phyloP scores from a whole-genome alignment of 345 rosid genomes.

The Excoecaria agallocha region DNA sequence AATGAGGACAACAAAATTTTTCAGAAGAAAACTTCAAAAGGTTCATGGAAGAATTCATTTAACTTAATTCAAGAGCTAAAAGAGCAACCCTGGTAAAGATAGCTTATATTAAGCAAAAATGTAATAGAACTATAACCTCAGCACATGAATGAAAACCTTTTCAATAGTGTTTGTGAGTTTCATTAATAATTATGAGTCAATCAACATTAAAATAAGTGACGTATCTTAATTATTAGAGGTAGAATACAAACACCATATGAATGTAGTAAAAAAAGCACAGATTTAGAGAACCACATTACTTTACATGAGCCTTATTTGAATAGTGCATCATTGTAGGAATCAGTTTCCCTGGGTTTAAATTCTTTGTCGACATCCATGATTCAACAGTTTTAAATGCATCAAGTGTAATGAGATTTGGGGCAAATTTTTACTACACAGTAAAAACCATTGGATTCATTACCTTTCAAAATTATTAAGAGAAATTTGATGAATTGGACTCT shows the following conservation, averaged over 20 bases:
- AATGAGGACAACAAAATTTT: not conserved
- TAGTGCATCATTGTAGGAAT: conserved; percentile 99
- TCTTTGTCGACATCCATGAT: conserved; percentile 87
- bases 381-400: conserved; percentile 99
- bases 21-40: not conserved
- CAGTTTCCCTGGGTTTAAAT: no score
- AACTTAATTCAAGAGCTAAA: not conserved
- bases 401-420: conserved; percentile 86
- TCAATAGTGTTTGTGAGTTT: no score
- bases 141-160: not conserved
- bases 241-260: not conserved
- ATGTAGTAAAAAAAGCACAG: conserved; percentile 4
- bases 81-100: no score
- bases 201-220: no score
- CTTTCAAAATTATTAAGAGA: no score
- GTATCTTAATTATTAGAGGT: not conserved
- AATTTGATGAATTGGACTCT: conserved; percentile 10
- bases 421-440: conserved; percentile 83
- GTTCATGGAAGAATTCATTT: not conserved
- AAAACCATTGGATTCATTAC: conserved; percentile 17
- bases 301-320: conserved; percentile 98
- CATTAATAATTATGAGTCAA: no score
- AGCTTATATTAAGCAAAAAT: not conserved
- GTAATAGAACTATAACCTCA: not conserved
- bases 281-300: conserved; percentile 41